Base-by-base conservation (phyloP, 1,284 basidiomycete genomes). In the Puccinia horiana region DNA sequence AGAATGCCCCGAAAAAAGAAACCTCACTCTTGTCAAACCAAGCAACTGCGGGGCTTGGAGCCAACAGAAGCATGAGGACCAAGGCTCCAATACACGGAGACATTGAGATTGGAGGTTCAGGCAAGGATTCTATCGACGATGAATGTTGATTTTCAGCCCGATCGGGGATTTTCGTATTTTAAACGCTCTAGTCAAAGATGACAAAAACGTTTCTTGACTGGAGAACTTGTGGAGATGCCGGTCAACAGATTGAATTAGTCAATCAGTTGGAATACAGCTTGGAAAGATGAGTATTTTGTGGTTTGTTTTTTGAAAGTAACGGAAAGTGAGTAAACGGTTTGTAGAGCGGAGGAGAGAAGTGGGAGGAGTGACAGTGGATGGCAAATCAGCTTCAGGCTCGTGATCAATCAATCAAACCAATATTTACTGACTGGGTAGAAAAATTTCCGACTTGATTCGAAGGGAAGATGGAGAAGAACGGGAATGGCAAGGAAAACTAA, bases 1-100 rank as follows among this genome's bases (percentile, higher is more conserved):
- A n/a, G 18, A 49, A 54, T 11, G 26, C 12, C 4, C 2, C 29
- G 14, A 18, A 52, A 52, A 63, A 20, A 69, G 42, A 49, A n/a
- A n/a, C n/a, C 79, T 74, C 44, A 81, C 79, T 52, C 70, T 81
- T 74, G 44, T 81, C 61, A 26, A 81, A 81, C 32, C 75, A 40
- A 40, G 54, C 56, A 26, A 56, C 58, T 26, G 61, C 72, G 23
- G 72, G 61, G 35, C 72, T 5, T 26, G 79, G 56, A 11, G 61
- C 70, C 11, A 81, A 58, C 26, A 81, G 67, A 26, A 80, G 70
- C 47, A 73, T 73, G 12, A 73, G 44, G 23, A 35, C 70, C 42
- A 73, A 47, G 20, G 70, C 47, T 49, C 70, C 70, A 35, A 73
- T 3, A 29, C 26, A 52, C 65, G 65, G 65, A 23, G 40, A 69